phyloP scores from a whole-genome alignment of 2,329 filamentous ascomycete genomes.

The Aspergillus sojae region DNA sequence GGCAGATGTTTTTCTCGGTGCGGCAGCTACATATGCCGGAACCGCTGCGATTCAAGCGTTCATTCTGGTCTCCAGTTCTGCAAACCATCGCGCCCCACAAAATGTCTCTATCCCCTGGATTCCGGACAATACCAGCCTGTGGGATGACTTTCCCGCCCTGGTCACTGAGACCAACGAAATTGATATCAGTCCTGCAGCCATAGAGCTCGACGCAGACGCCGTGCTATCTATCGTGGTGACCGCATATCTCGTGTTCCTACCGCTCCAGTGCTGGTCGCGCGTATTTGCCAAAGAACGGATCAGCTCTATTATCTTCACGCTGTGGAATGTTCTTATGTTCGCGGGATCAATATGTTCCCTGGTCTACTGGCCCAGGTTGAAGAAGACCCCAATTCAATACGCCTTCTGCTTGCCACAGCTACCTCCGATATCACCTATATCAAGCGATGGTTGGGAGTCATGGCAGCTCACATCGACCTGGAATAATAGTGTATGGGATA shows the following conservation, averaged over 20 bases:
- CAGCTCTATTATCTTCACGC: slow-evolving; percentile 29
- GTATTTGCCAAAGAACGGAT: slow-evolving; percentile 29
- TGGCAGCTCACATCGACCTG: slow-evolving; percentile 29
- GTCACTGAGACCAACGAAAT: slow-evolving; percentile 24
- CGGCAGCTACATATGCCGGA: slow-evolving; percentile 36
- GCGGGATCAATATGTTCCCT: slow-evolving; percentile 33
- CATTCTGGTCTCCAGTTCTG: slow-evolving; percentile 29
- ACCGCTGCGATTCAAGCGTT: slow-evolving; percentile 36
- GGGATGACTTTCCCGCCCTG: slow-evolving; percentile 22
- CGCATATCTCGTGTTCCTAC: slow-evolving; percentile 37
- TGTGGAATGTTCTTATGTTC: slow-evolving; percentile 37
- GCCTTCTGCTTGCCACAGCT: slow-evolving; percentile 35
- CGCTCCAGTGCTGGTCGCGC: slow-evolving; percentile 37
- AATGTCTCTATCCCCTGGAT: slow-evolving; percentile 29
- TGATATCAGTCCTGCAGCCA: slow-evolving; percentile 29
- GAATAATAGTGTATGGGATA: slow-evolving; percentile 34
- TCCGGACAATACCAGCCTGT: slow-evolving; percentile 17
- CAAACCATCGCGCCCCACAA: slow-evolving; percentile 11
- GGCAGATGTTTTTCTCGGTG: slow-evolving; percentile 34
- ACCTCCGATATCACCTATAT: slow-evolving; percentile 22
- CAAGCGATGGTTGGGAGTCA: slow-evolving; percentile 31
- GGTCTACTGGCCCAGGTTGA: slow-evolving; percentile 24
- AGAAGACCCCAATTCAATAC: slow-evolving; percentile 27
- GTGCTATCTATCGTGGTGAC: slow-evolving; percentile 38
- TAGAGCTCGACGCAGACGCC: slow-evolving; percentile 37